A percentile compares a stretch with the other conserved stretches of the same genome.
These are phyloP conservation scores for Yamadazyma epiphylla DNA, from an alignment of 1,139 yeast species.

Conservation along the genomic window DNA sequence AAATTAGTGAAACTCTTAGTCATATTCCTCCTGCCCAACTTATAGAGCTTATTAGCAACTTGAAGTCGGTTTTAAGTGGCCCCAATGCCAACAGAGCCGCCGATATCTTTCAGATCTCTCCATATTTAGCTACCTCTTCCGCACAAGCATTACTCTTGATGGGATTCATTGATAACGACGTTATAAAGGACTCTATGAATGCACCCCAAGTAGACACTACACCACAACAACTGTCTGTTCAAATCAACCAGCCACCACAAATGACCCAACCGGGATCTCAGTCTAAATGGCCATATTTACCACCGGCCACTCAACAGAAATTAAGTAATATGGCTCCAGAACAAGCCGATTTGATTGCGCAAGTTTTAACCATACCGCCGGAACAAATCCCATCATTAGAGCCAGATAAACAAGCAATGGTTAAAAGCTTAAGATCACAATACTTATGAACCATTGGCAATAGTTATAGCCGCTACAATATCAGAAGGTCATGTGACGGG, in stretches of 20 bases:
- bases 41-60: slow-evolving; percentile 61
- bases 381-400: slow-evolving; percentile 57
- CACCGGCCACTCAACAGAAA: slow-evolving; percentile 46
- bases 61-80: slow-evolving; percentile 50
- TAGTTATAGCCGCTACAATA: no score
- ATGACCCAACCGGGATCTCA: neutral
- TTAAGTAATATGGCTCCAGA: slow-evolving; percentile 45
- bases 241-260: slow-evolving; percentile 8
- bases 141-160: slow-evolving; percentile 71
- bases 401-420: slow-evolving; percentile 57
- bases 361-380: slow-evolving; percentile 55
- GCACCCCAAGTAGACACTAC: slow-evolving; percentile 21
- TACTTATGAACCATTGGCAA: slow-evolving; percentile 31
- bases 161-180: slow-evolving; percentile 70
- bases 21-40: slow-evolving; percentile 66
- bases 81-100: slow-evolving; percentile 48
- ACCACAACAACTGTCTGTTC: slow-evolving; percentile 15
- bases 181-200: slow-evolving; percentile 48
- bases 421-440: slow-evolving; percentile 54
- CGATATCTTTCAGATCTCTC: slow-evolving; percentile 52
- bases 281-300: slow-evolving; percentile 49
- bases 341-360: slow-evolving; percentile 63
- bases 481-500: no score
- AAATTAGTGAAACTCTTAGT: slow-evolving; percentile 52
- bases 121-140: slow-evolving; percentile 59